These are phyloP conservation scores for Fomitopsis betulina DNA, from an alignment of 1,284 basidiomycete species.

Conservation along the genomic window DNA sequence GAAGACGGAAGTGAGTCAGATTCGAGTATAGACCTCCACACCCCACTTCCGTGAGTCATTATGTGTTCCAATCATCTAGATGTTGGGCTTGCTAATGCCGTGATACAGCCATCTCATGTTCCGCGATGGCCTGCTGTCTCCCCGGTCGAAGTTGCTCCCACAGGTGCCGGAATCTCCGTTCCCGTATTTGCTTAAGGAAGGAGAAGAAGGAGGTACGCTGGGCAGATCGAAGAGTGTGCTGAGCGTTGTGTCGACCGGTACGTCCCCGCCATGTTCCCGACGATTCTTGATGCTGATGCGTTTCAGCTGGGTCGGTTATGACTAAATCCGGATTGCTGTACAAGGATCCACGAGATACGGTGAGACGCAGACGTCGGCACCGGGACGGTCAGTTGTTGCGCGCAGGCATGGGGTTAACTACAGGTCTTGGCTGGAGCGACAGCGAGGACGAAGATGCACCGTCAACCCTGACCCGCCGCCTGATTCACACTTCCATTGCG, in stretches of 20 bases:
- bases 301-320: slow-evolving; percentile 33
- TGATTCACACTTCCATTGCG: slow-evolving; percentile 56
- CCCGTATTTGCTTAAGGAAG: slow-evolving; percentile 8
- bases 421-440: slow-evolving; percentile 80
- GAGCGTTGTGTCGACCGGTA: slow-evolving; percentile 24
- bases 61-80: neutral
- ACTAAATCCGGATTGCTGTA: slow-evolving; percentile 47
- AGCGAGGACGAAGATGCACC: slow-evolving; percentile 82
- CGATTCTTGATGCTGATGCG: neutral
- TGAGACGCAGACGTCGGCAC: slow-evolving; percentile 56
- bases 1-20: slow-evolving; percentile 48
- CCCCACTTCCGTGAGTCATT: slow-evolving; percentile 66
- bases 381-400: slow-evolving; percentile 63
- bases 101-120: slow-evolving; percentile 64
- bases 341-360: slow-evolving; percentile 65
- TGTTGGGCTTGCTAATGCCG: neutral
- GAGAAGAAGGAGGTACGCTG: neutral
- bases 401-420: slow-evolving; percentile 75
- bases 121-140: slow-evolving; percentile 68
- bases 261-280: neutral
- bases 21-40: slow-evolving; percentile 74
- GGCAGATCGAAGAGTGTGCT: slow-evolving; percentile 23
- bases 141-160: slow-evolving; percentile 61
- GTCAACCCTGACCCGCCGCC: slow-evolving; percentile 61
- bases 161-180: slow-evolving; percentile 18